A percentile compares a stretch with the other conserved stretches of the same genome.
These are phyloP conservation scores for Aspergillus intermedius DNA, from an alignment of 2,329 filamentous ascomycete genomes.

Conservation along the genomic window DNA sequence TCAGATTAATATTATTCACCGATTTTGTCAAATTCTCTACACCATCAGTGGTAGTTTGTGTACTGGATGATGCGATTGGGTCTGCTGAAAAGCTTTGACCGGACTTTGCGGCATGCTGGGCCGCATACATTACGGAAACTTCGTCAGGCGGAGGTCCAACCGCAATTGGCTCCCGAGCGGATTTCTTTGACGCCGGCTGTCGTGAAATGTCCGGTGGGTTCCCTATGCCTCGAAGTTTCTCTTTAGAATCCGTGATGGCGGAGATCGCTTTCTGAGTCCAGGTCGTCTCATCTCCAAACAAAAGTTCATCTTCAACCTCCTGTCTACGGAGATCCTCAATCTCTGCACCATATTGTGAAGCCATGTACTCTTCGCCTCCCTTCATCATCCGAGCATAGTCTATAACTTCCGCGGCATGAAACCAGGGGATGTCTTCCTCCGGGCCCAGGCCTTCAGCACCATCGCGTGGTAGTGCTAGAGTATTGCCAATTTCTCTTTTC, in stretches of 20 bases:
- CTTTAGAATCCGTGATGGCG: slow-evolving; percentile 66
- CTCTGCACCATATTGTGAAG: slow-evolving; percentile 70
- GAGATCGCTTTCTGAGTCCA: slow-evolving; percentile 83
- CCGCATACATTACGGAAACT: slow-evolving; percentile 46
- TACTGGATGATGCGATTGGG: slow-evolving; percentile 9
- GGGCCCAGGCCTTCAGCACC: slow-evolving; percentile 63
- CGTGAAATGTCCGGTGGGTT: slow-evolving; percentile 53
- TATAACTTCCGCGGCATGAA: slow-evolving; percentile 84
- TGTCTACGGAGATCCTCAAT: slow-evolving; percentile 67
- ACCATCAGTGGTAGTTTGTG: slow-evolving; percentile 12
- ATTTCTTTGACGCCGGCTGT: slow-evolving; percentile 46
- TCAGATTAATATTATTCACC: slow-evolving; percentile 17
- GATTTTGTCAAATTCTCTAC: slow-evolving; percentile 18
- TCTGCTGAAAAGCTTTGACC: slow-evolving; percentile 33
- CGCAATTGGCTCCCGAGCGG: slow-evolving; percentile 44
- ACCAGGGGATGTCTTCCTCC: slow-evolving; percentile 82
- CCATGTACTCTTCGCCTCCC: slow-evolving; percentile 83
- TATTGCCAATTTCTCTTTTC: slow-evolving; percentile 71
- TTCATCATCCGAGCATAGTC: slow-evolving; percentile 97
- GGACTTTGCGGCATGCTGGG: slow-evolving; percentile 43
- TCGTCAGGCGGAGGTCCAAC: slow-evolving; percentile 43
- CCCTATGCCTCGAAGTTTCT: slow-evolving; percentile 63
- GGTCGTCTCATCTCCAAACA: slow-evolving; percentile 88
- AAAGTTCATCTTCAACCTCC: slow-evolving; percentile 79
- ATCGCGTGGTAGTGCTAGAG: slow-evolving; percentile 79